Evolutionary conservation across 345 rosid genomes (phyloP).

Genomic region (Reutealis trisperma): DNA sequence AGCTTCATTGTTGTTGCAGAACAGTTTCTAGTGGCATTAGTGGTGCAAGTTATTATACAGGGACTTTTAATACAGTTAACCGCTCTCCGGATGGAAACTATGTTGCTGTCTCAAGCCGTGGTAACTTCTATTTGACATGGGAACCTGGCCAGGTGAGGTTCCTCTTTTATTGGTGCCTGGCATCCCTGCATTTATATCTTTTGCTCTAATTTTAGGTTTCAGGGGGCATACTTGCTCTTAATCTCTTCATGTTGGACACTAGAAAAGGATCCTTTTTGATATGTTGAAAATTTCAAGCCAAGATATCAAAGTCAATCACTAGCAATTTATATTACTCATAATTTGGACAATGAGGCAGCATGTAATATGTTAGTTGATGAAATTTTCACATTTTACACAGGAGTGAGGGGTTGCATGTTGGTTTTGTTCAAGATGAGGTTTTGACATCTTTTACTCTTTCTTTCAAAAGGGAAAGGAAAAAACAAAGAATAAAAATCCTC

Average conservation of each 20-base stretch:
- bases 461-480: not conserved
- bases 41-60: constrained; percentile 97
- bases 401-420: not conserved
- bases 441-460: not conserved
- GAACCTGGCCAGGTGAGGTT: constrained; percentile 86
- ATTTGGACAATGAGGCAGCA: not conserved
- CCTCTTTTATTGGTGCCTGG: constrained; percentile 1
- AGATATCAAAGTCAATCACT: not conserved
- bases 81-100: constrained; percentile 94
- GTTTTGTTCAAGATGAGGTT: not conserved
- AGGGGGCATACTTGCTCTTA: not conserved
- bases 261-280: not conserved
- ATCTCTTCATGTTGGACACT: not conserved
- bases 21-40: constrained; percentile 98
- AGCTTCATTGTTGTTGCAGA: constrained; percentile 59
- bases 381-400: not conserved
- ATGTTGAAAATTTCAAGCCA: not conserved
- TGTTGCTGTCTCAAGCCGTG: constrained; percentile 97
- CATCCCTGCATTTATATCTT: not conserved
- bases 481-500: not conserved
- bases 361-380: not conserved
- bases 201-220: not conserved
- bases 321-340: not conserved
- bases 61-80: constrained; percentile 88
- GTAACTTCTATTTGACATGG: constrained; percentile 97